phyloP scores from a whole-genome alignment of 768 basidiomycete species.

The Naganishia onofrii region DNA sequence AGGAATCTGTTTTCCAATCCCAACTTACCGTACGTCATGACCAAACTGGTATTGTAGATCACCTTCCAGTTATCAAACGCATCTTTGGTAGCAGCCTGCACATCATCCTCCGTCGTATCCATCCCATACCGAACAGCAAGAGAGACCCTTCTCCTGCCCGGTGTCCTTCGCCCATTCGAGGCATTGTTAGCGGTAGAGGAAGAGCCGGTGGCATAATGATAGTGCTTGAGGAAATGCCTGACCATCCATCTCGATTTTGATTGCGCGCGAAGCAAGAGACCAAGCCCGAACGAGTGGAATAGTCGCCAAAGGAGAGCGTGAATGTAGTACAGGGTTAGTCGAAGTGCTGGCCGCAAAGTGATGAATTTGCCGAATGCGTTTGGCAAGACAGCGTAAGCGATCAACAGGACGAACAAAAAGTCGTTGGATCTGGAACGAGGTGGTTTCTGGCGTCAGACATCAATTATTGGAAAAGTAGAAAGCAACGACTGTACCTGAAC shows the following conservation, averaged over 20 bases:
- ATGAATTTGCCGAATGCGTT: conserved; percentile 27
- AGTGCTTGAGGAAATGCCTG: conserved; percentile 89
- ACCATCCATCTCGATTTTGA: conserved; percentile 84
- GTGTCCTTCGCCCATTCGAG: background rate
- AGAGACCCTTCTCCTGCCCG: background rate
- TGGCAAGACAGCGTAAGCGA: conserved; percentile 65
- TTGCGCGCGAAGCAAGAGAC: conserved; percentile 77
- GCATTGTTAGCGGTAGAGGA: background rate
- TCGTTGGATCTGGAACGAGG: conserved; percentile 69
- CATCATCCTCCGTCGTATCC: conserved; percentile 61
- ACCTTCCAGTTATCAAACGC: conserved; percentile 94
- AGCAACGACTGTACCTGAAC: conserved; percentile 63
- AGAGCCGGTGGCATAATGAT: conserved; percentile 62
- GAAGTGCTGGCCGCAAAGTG: conserved; percentile 56
- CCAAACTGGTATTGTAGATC: conserved; percentile 85
- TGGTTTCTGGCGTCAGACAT: background rate
- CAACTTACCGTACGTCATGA: conserved; percentile 83
- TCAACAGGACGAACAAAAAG: conserved; percentile 70
- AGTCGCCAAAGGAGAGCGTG: conserved; percentile 83
- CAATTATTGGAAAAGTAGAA: background rate
- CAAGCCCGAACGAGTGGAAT: conserved; percentile 84
- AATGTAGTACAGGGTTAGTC: conserved; percentile 68
- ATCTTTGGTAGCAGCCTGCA: conserved; percentile 77
- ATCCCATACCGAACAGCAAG: conserved; percentile 8
- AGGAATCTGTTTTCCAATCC: background rate